Evolutionary conservation across 2,329 filamentous ascomycete species (phyloP).

Genomic region (Cercospora brassicicola): DNA sequence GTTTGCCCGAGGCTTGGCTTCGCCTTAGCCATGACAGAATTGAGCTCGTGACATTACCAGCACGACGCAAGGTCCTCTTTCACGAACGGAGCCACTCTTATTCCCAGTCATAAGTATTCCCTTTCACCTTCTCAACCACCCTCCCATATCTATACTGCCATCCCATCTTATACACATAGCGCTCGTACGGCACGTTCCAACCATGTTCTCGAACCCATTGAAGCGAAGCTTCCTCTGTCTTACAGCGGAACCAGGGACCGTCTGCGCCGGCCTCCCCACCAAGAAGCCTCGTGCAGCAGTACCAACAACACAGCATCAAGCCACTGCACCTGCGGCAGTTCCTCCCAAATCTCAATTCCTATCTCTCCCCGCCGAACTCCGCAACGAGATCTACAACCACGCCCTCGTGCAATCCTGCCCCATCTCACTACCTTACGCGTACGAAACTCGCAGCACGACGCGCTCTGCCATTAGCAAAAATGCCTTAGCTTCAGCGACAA

Average conservation of each 20-base stretch:
- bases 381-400: constrained; percentile 22
- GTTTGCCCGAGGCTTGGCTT: constrained; percentile 7
- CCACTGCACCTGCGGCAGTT: not conserved
- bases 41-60: not conserved
- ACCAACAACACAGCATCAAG: not conserved
- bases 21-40: constrained; percentile 2
- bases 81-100: not conserved
- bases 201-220: constrained; percentile 9
- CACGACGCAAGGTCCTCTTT: constrained; percentile 5
- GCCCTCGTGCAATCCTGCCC: constrained; percentile 13
- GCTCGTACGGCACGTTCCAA: not conserved
- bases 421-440: constrained; percentile 26
- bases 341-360: constrained; percentile 13
- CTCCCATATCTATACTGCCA: not conserved
- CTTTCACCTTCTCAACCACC: not conserved
- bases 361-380: constrained; percentile 18
- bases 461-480: not conserved
- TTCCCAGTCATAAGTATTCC: constrained; percentile 6
- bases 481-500: not conserved
- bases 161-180: not conserved
- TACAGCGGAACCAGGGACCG: constrained; percentile 14
- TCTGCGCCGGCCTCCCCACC: constrained; percentile 14
- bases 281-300: constrained; percentile 10
- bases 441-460: constrained; percentile 15
- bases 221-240: constrained; percentile 13